Evolutionary conservation across 345 rosid genomes (phyloP).

Genomic region (Conringia planisiliqua): DNA sequence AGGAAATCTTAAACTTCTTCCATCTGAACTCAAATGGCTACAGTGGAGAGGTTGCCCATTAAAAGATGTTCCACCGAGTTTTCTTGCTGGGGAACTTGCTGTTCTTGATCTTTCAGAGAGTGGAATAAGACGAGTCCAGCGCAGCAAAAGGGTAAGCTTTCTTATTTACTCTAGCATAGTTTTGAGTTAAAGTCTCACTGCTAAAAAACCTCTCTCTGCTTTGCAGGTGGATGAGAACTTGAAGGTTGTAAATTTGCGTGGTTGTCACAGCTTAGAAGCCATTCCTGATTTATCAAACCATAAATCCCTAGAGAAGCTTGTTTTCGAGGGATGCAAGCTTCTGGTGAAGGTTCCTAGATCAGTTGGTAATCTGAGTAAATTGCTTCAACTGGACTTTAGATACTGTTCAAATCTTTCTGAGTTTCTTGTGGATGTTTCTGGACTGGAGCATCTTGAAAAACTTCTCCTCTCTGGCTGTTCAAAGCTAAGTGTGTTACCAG

Average conservation of each 20-base stretch:
- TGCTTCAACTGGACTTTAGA: conserved; percentile 24
- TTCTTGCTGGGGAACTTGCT: conserved; percentile 40
- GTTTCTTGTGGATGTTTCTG: conserved; percentile 32
- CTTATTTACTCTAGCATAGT: neutral
- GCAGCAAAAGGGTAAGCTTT: conserved; percentile 30
- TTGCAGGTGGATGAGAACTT: conserved; percentile 24
- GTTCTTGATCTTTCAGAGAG: conserved; percentile 73
- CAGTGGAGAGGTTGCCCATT: conserved; percentile 63
- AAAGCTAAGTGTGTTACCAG: conserved; percentile 24
- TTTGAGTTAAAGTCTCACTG: neutral
- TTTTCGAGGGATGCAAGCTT: conserved; percentile 20
- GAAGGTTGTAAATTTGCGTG: conserved; percentile 28
- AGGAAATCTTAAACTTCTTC: conserved; percentile 50
- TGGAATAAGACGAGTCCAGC: conserved; percentile 35
- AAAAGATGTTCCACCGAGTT: conserved; percentile 43
- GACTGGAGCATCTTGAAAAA: conserved; percentile 25
- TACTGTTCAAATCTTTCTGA: conserved; percentile 23
- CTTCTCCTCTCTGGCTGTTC: conserved; percentile 36
- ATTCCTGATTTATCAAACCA: conserved; percentile 35
- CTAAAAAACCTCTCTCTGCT: neutral
- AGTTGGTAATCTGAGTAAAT: conserved; percentile 10
- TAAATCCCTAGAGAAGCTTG: conserved; percentile 27
- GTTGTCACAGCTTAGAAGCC: conserved; percentile 26
- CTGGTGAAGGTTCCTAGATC: conserved; percentile 26
- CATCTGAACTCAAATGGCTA: conserved; percentile 58